Evolutionary conservation across 2,329 filamentous ascomycete genomes (phyloP).

Genomic region (Diatrype stigma): DNA sequence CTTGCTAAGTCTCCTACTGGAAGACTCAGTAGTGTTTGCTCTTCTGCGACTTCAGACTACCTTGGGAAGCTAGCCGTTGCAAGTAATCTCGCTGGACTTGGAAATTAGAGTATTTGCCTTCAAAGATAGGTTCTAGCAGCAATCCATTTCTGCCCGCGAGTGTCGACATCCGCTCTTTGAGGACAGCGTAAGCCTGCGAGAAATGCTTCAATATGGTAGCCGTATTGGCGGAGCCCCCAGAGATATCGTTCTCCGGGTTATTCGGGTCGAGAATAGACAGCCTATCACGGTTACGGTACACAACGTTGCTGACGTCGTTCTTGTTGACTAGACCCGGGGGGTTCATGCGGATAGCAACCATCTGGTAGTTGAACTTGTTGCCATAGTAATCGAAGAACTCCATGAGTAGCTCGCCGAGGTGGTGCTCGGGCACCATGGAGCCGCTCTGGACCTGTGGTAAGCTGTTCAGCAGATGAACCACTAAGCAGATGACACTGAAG

Average conservation of each 20-base stretch:
- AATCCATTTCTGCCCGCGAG: slow-evolving; percentile 34
- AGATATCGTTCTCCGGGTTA: slow-evolving; percentile 78
- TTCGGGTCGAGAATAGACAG: slow-evolving; percentile 93
- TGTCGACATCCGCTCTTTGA: slow-evolving; percentile 56
- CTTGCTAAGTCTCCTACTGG: neutral
- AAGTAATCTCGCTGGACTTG: slow-evolving; percentile 63
- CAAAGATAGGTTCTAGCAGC: slow-evolving; percentile 67
- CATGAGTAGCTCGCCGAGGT: slow-evolving; percentile 77
- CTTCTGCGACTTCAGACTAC: neutral
- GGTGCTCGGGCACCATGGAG: slow-evolving; percentile 54
- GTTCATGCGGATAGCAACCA: slow-evolving; percentile 69
- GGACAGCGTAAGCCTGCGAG: slow-evolving; percentile 52
- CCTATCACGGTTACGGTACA: slow-evolving; percentile 60
- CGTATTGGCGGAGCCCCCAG: slow-evolving; percentile 76
- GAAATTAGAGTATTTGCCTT: slow-evolving; percentile 76
- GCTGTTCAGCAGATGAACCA: slow-evolving; percentile 81
- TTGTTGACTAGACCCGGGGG: slow-evolving; percentile 75
- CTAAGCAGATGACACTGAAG: slow-evolving; percentile 89
- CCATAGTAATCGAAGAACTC: slow-evolving; percentile 90
- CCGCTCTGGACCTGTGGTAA: slow-evolving; percentile 66
- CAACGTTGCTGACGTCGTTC: slow-evolving; percentile 40
- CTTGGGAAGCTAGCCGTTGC: slow-evolving; percentile 43
- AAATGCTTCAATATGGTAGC: slow-evolving; percentile 66
- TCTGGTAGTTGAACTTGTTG: slow-evolving; percentile 67
- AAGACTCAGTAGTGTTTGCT: slow-evolving; percentile 2